Conservation (phyloP, 2,329 filamentous ascomycete species). For the Leptographium lundbergii region DNA sequence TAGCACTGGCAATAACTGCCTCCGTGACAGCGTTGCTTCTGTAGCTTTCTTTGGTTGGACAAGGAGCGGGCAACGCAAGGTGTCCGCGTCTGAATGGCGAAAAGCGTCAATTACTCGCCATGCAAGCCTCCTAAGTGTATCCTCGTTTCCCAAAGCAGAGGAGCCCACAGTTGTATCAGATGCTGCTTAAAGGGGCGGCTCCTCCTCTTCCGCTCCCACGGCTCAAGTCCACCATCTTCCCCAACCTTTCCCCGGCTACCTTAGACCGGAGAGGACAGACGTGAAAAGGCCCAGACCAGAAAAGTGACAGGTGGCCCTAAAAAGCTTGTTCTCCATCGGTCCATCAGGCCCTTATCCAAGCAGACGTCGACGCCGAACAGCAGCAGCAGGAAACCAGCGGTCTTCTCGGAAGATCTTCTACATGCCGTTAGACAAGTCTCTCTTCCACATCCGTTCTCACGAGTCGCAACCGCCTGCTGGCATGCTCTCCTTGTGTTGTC, state of each 20-base stretch:
- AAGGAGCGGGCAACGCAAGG: slow-evolving; percentile 1
- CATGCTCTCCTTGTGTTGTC: slow-evolving; percentile 1
- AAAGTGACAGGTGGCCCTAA: background rate
- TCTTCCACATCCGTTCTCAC: background rate
- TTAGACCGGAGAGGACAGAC: slow-evolving; percentile 2
- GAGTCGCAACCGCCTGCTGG: background rate
- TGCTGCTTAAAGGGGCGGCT: slow-evolving; percentile 10
- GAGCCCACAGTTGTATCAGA: background rate
- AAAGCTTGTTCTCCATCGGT: background rate
- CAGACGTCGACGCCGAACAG: background rate
- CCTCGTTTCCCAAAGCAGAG: background rate
- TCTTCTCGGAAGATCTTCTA: background rate
- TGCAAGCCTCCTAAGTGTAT: background rate
- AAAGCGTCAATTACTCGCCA: slow-evolving; percentile 10
- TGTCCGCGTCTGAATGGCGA: slow-evolving; percentile 9
- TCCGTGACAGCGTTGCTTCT: background rate
- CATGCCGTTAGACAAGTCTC: background rate
- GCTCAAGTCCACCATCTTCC: background rate
- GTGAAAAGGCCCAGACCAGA: slow-evolving; percentile 2
- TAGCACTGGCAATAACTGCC: background rate
- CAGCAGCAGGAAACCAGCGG: background rate
- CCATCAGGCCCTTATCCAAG: background rate
- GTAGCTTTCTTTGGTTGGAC: background rate
- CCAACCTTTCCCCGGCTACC: slow-evolving; percentile 2
- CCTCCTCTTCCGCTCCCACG: slow-evolving; percentile 3